phyloP scores from a whole-genome alignment of 1,284 basidiomycete genomes.

The Phlebopus sp. region DNA sequence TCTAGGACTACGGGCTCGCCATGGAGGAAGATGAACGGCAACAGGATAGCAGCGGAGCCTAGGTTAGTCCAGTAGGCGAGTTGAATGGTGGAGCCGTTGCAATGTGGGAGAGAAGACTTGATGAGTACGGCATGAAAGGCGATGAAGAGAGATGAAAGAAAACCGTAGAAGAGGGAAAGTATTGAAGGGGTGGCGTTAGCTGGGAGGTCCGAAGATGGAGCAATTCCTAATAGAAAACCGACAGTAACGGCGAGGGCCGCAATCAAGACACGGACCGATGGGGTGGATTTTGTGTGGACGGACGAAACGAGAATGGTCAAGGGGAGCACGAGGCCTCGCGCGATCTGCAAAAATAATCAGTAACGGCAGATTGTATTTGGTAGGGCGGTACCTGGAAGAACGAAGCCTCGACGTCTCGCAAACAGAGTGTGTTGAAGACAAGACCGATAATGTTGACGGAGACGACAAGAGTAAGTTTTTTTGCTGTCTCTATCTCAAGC shows the following conservation, averaged over 20 bases:
- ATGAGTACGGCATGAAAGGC: constrained; percentile 73
- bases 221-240: constrained; percentile 65
- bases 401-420: constrained; percentile 72
- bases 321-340: constrained; percentile 73
- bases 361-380: neutral
- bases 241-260: constrained; percentile 57
- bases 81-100: constrained; percentile 66
- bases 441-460: constrained; percentile 68
- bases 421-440: constrained; percentile 74
- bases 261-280: constrained; percentile 46
- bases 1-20: constrained; percentile 49
- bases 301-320: constrained; percentile 69
- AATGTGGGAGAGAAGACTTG: constrained; percentile 63
- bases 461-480: constrained; percentile 61
- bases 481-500: constrained; percentile 48
- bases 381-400: constrained; percentile 60
- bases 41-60: constrained; percentile 59
- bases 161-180: constrained; percentile 62
- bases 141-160: constrained; percentile 69
- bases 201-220: constrained; percentile 45
- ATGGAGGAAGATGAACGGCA: constrained; percentile 57
- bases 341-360: constrained; percentile 50
- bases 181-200: constrained; percentile 44
- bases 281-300: constrained; percentile 44
- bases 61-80: constrained; percentile 76